Percentiles rank a stretch among this genome's conserved stretches.
These are phyloP conservation scores for Xylaria digitata DNA, from an alignment of 2,329 filamentous ascomycete genomes.

Conservation along the genomic window DNA sequence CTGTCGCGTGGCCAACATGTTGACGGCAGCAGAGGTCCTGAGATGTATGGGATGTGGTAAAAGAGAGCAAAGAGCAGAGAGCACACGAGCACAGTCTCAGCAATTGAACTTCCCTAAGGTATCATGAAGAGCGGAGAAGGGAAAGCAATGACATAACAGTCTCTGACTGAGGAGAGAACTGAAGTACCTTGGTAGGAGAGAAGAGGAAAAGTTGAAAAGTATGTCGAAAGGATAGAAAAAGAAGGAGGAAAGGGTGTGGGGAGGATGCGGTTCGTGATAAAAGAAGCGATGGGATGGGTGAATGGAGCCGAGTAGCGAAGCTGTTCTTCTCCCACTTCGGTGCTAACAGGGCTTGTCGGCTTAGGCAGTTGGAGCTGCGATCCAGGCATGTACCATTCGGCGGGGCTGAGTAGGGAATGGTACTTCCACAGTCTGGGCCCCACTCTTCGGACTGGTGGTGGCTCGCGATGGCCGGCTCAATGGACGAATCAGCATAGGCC, in stretches of 20 bases:
- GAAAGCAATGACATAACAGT: constrained; percentile 45
- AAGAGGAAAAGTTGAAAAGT: constrained; percentile 31
- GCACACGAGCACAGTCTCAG: constrained; percentile 40
- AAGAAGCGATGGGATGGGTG: constrained; percentile 45
- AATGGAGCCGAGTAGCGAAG: constrained; percentile 41
- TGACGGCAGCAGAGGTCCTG: constrained; percentile 53
- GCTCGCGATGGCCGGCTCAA: constrained; percentile 45
- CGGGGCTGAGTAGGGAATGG: constrained; percentile 7
- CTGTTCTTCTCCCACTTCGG: constrained; percentile 32
- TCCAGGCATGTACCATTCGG: constrained; percentile 10
- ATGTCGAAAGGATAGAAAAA: constrained; percentile 34
- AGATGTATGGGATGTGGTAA: constrained; percentile 35
- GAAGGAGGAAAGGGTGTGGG: constrained; percentile 51
- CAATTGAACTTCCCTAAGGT: constrained; percentile 50
- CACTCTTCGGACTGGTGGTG: constrained; percentile 15
- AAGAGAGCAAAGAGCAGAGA: constrained; percentile 16
- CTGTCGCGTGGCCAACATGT: constrained; percentile 78
- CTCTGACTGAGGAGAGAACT: constrained; percentile 45
- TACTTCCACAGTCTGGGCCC: constrained; percentile 30
- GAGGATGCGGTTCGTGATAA: constrained; percentile 52
- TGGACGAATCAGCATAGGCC: constrained; percentile 49
- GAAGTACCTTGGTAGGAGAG: constrained; percentile 19
- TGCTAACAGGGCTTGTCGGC: constrained; percentile 32
- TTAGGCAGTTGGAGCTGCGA: constrained; percentile 23
- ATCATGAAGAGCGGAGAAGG: constrained; percentile 46